Conservation (phyloP, 2,329 filamentous ascomycete species). For the Hymenoscyphus infarciens region DNA sequence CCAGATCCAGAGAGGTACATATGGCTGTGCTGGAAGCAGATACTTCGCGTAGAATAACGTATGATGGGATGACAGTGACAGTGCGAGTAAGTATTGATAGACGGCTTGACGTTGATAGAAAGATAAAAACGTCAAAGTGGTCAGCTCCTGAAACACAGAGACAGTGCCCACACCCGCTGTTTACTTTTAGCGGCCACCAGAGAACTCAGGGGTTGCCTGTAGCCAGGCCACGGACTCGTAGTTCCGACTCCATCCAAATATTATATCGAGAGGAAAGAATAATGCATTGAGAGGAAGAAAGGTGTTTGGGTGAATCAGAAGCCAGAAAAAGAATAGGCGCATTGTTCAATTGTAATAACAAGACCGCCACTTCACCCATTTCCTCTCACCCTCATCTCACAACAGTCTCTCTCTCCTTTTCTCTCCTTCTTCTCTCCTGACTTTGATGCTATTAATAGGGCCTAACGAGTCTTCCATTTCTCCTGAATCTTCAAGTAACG, state of each 20-base stretch:
- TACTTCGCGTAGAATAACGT: no score
- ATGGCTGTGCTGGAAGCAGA: no score
- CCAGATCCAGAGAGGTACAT: no score
- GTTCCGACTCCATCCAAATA: not conserved
- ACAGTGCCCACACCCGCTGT: not conserved
- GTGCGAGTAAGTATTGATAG: not conserved
- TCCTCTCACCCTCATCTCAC: no score
- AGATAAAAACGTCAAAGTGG: not conserved
- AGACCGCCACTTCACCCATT: no score
- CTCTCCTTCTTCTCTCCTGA: not conserved
- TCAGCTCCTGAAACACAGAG: not conserved
- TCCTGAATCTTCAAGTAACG: not conserved
- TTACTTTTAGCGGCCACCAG: not conserved
- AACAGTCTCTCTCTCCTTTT: no score
- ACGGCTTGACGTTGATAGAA: not conserved
- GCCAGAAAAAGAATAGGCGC: no score
- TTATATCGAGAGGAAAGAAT: not conserved
- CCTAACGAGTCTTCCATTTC: not conserved
- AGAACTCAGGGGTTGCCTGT: not conserved
- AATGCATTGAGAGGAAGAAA: not conserved
- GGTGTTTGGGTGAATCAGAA: not conserved
- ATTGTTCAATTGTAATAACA: no score
- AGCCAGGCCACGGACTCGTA: not conserved
- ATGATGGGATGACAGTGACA: no score
- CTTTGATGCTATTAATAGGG: constrained; percentile 7